phyloP scores from a whole-genome alignment of 441 rosid genomes.

The Metrosideros polymorpha region DNA sequence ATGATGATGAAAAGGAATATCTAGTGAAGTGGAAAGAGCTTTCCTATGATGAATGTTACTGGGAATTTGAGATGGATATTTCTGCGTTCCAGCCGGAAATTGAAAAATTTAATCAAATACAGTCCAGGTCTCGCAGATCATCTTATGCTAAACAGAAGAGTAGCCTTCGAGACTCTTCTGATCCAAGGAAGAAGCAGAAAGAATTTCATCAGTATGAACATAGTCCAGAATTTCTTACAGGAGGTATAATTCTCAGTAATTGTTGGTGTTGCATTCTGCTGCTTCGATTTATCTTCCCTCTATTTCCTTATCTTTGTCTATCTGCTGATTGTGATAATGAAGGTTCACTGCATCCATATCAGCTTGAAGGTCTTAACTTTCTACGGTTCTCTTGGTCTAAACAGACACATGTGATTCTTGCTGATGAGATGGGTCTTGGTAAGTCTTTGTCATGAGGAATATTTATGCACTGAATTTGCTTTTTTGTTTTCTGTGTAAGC shows the following conservation, averaged over 20 bases:
- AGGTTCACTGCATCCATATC: slow-evolving; percentile 98
- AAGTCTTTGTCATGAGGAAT: slow-evolving; percentile 11
- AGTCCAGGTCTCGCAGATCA: slow-evolving; percentile 48
- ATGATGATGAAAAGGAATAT: slow-evolving; percentile 75
- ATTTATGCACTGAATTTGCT: not conserved
- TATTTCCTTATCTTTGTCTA: not conserved
- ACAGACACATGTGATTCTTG: slow-evolving; percentile 97
- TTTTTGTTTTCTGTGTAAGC: not conserved
- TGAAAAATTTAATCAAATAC: slow-evolving; percentile 62
- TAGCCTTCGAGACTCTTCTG: slow-evolving; percentile 28
- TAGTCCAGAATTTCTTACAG: slow-evolving; percentile 84
- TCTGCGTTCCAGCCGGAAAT: slow-evolving; percentile 87
- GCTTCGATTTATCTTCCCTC: not conserved
- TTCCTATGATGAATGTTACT: slow-evolving; percentile 90
- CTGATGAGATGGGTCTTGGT: slow-evolving; percentile 99
- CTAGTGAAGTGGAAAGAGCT: slow-evolving; percentile 96
- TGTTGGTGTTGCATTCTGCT: not conserved
- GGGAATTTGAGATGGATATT: slow-evolving; percentile 94
- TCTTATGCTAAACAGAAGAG: slow-evolving; percentile 42
- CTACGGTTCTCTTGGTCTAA: slow-evolving; percentile 95
- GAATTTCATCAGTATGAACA: slow-evolving; percentile 86
- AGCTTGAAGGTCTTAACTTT: slow-evolving; percentile 96
- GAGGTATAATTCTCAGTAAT: slow-evolving; percentile 40
- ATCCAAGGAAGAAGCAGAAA: slow-evolving; percentile 50
- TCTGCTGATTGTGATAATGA: slow-evolving; percentile 18